These are phyloP conservation scores for Microcyclosporella mali DNA, from an alignment of 2,329 filamentous ascomycete species.

Conservation along the genomic window DNA sequence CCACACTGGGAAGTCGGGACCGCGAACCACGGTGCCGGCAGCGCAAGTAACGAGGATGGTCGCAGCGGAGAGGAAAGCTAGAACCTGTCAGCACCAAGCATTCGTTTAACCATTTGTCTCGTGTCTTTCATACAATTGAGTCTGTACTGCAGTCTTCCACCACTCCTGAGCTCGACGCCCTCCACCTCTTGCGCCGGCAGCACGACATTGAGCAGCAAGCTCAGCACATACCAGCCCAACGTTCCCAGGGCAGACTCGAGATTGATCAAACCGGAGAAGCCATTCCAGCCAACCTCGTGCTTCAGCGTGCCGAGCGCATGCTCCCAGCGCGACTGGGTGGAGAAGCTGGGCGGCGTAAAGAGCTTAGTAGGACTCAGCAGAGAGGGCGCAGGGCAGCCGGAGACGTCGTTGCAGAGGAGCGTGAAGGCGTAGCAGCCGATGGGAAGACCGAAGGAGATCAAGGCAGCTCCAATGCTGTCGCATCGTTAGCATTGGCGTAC, in stretches of 20 bases:
- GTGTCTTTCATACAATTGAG: slow-evolving; percentile 49
- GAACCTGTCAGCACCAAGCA: slow-evolving; percentile 7
- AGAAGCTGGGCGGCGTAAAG: slow-evolving; percentile 25
- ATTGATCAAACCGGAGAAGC: slow-evolving; percentile 64
- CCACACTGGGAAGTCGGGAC: slow-evolving; percentile 81
- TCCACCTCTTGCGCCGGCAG: slow-evolving; percentile 68
- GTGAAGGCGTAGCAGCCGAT: slow-evolving; percentile 70
- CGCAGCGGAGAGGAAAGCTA: slow-evolving; percentile 70
- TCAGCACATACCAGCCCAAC: slow-evolving; percentile 71
- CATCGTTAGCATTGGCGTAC: not conserved
- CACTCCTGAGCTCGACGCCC: slow-evolving; percentile 63
- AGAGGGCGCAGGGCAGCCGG: slow-evolving; percentile 82
- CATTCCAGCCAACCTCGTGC: slow-evolving; percentile 77
- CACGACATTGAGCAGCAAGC: slow-evolving; percentile 65
- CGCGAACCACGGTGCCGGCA: slow-evolving; percentile 68
- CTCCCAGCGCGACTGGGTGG: slow-evolving; percentile 26
- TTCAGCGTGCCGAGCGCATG: slow-evolving; percentile 64
- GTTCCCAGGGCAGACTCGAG: slow-evolving; percentile 63
- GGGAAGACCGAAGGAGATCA: slow-evolving; percentile 74
- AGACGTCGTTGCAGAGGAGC: slow-evolving; percentile 87
- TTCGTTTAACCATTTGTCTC: not conserved
- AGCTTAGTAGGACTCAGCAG: slow-evolving; percentile 67
- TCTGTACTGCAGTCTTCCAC: slow-evolving; percentile 73
- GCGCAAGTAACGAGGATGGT: slow-evolving; percentile 65
- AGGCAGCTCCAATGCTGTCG: slow-evolving; percentile 64